phyloP scores from a whole-genome alignment of 176 grass and related monocot genomes.

The Rhipidocladum racemiflorum region DNA sequence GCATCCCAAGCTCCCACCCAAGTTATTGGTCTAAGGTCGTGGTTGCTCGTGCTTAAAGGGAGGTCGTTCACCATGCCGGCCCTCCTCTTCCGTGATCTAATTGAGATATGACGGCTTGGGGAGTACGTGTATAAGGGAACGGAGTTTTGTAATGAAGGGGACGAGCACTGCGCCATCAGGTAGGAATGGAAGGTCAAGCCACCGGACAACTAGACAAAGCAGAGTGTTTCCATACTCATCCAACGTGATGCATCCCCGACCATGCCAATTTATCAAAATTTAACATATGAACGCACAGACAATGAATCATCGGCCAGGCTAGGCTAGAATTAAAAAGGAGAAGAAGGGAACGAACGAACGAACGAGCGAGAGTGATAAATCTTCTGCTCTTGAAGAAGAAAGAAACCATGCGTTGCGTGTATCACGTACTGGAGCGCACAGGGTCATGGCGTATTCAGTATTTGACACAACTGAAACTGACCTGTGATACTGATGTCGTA shows the following conservation, averaged over 20 bases:
- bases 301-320: not conserved
- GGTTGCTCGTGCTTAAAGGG: no score
- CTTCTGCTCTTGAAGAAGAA: not conserved
- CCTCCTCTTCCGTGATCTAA: no score
- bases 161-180: not conserved
- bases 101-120: no score
- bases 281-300: not conserved
- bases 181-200: not conserved
- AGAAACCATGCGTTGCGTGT: not conserved
- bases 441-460: not conserved
- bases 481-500: slow-evolving; percentile 57
- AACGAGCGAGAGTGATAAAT: not conserved
- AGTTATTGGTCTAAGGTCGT: no score
- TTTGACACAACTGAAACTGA: not conserved
- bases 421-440: not conserved
- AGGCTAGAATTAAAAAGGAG: not conserved
- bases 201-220: not conserved
- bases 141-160: no score
- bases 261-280: not conserved
- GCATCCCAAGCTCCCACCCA: no score
- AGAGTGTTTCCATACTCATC: not conserved
- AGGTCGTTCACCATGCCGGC: no score
- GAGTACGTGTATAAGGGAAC: no score
- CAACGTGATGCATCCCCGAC: no score
- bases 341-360: not conserved